Evolutionary conservation across 805 yeast species (phyloP).

Genomic region (Myxozyma mucilagina): DNA sequence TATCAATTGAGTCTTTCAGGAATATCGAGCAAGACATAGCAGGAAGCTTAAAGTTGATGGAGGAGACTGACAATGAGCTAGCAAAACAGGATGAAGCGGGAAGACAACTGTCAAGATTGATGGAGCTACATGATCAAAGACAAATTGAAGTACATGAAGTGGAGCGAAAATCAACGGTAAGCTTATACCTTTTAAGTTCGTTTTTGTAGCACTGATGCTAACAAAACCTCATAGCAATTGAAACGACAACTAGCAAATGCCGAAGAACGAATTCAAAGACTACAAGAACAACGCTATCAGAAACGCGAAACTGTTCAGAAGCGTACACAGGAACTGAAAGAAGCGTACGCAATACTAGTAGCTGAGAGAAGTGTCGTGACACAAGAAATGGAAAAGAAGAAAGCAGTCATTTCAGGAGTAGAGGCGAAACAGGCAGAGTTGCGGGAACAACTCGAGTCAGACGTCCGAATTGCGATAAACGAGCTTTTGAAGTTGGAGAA

Average conservation of each 20-base stretch:
- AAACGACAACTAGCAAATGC: conserved; percentile 52
- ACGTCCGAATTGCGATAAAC: conserved; percentile 53
- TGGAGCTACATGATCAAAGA: conserved; percentile 47
- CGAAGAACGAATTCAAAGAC: conserved; percentile 50
- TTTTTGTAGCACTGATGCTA: not conserved
- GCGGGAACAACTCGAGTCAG: conserved; percentile 51
- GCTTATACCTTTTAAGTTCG: not conserved
- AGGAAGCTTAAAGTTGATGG: conserved; percentile 47
- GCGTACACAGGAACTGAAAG: conserved; percentile 48
- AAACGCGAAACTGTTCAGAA: conserved; percentile 48
- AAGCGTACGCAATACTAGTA: conserved; percentile 51
- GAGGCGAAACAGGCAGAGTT: conserved; percentile 45
- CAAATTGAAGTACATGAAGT: conserved; percentile 45
- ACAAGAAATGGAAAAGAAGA: conserved; percentile 51
- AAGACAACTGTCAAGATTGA: conserved; percentile 43
- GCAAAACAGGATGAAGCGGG: conserved; percentile 47
- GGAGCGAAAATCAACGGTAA: conserved; percentile 40
- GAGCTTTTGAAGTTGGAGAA: conserved; percentile 58
- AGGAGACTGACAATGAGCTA: conserved; percentile 53
- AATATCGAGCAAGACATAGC: conserved; percentile 51
- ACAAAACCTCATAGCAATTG: conserved; percentile 43
- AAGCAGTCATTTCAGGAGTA: conserved; percentile 48
- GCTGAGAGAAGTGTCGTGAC: conserved; percentile 52
- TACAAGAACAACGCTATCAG: conserved; percentile 48
- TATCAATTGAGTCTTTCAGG: conserved; percentile 60